phyloP scores from a whole-genome alignment of 768 basidiomycete genomes.

The Podaxis sp. region DNA sequence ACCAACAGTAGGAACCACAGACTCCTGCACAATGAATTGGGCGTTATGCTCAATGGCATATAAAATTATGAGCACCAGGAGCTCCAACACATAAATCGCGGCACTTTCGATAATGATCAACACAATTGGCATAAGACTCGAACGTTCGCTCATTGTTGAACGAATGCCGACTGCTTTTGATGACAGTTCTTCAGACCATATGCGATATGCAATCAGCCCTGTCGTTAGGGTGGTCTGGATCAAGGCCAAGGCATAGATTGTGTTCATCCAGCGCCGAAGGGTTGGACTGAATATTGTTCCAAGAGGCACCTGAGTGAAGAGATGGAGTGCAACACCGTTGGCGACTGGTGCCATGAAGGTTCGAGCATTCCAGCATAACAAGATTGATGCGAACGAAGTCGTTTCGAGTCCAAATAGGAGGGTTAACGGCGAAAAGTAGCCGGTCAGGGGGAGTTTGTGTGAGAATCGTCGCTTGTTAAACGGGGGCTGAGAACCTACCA shows the following conservation, averaged over 20 bases:
- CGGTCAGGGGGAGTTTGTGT: neutral
- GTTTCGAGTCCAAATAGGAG: too few relatives aligned
- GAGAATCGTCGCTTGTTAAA: neutral
- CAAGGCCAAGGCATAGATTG: constrained; percentile 12
- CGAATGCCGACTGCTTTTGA: constrained; percentile 11
- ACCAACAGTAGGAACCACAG: constrained; percentile 11
- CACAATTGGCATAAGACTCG: constrained; percentile 17
- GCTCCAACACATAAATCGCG: constrained; percentile 17
- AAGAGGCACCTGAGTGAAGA: constrained; percentile 6
- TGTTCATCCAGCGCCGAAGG: constrained; percentile 12
- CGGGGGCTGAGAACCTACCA: neutral
- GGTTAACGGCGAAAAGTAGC: too few relatives aligned
- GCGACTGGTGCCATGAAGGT: neutral
- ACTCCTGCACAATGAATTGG: constrained; percentile 15
- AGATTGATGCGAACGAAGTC: neutral
- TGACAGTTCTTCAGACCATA: constrained; percentile 10
- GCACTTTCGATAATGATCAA: constrained; percentile 20
- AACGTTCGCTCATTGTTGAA: neutral
- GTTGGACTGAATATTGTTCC: neutral
- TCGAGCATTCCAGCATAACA: neutral
- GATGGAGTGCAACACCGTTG: neutral
- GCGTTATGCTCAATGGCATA: constrained; percentile 16
- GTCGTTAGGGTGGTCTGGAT: constrained; percentile 14
- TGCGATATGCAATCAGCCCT: constrained; percentile 14
- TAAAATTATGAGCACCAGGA: constrained; percentile 18